Evolutionary conservation across 495 filamentous ascomycete genomes (phyloP), one percentile per base, ranked within the genome.

Genomic region (Hypoxylon intermedium): DNA sequence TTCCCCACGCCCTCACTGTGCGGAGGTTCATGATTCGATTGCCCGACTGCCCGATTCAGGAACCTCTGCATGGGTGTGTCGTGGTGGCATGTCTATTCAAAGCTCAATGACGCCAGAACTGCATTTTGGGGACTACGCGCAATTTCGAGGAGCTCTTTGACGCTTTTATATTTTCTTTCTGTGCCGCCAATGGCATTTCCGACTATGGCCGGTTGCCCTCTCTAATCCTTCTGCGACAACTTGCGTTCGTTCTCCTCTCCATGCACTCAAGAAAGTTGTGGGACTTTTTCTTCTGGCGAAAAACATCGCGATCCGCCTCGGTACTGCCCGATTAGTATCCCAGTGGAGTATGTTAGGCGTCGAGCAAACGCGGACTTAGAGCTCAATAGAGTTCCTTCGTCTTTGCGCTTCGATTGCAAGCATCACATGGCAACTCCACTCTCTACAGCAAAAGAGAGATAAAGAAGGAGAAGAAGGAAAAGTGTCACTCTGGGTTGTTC

Each of bases 41-140:
- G 28, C 23, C 26, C 31, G 34, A 38, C 57, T 60, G 56, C 52
- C 56, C 48, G 51, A 60, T 60, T 57, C 45, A 55, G 56, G n/a
- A 52, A 37, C 56, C 44, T 60, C 40, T 65, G 33, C 61, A 65
- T 65, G 61, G 61, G 61, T 59, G 28, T 52, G 61, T 65, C 54
- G 61, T 65, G 54, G 55, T 54, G 38, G 41, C 18, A 21, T 43
- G 23, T 40, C 38, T 43, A 28, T 12, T 21, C 19, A 26, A 58
- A 60, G 61, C 50, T 50, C 55, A 60, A 65, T 65, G 62, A 65
- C 62, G 62, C 56, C 62, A 65, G 56, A 50, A 46, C 38, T 51
- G 61, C 54, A 59, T 59, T 40, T 16, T n/a, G n/a, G 18, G 49
- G 53, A 24, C 50, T 44, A 53, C 36, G 48, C 53, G 42, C 47